Base-by-base conservation (phyloP, 2,329 filamentous ascomycete species). In the Ophiostoma novo-ulmi region DNA sequence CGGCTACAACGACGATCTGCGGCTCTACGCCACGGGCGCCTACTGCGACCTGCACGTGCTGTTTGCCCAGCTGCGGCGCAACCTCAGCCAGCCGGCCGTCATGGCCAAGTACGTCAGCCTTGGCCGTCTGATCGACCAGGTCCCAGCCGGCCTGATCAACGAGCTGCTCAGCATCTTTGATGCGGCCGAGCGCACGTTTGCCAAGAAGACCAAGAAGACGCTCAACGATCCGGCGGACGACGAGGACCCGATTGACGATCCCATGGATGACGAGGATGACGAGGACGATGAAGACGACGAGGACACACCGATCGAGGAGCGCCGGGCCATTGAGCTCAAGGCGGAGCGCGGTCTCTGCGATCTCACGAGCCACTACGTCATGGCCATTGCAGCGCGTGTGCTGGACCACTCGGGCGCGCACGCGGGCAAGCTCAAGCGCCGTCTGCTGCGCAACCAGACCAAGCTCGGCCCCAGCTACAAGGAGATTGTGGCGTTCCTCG, bases 331-430 rank as follows among this genome's bases (percentile, higher is more conserved):
- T 55, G 87, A 89, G 71, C 85, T 97, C 44, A 85, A 94, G 71
- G 89, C 93, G 0, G 95, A 98, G 79, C 91, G 94, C 77, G 87
- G 89, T 26, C 85, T 98, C 0, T 98, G 94, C 79, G 91, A 94
- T 75, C 83, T 97, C 36, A 89, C 94, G 0, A 90, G 89, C 73
- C 96, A 95, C 78, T 87, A 97, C 63, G 91, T 97, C 52, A 86
- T 97, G 61, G 91, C 90, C 14, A 88, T 97, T 31, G 83, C 91
- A 11, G 92, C 89, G 26, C 88, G 88, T 69, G 88, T 93, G 58
- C 83, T 97, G 68, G 93, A 96, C 77, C 81, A 83, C 61, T 83
- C 82, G 1, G 88, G 87, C 7, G 80, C 85, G 13, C 81, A 86
- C 39, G 85, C 85, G 10, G 88, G 87, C 39, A 87, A 87, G 77